These are phyloP conservation scores for Smallanthus sonchifolius DNA, from an alignment of 129 eudicot species.

Conservation along the genomic window DNA sequence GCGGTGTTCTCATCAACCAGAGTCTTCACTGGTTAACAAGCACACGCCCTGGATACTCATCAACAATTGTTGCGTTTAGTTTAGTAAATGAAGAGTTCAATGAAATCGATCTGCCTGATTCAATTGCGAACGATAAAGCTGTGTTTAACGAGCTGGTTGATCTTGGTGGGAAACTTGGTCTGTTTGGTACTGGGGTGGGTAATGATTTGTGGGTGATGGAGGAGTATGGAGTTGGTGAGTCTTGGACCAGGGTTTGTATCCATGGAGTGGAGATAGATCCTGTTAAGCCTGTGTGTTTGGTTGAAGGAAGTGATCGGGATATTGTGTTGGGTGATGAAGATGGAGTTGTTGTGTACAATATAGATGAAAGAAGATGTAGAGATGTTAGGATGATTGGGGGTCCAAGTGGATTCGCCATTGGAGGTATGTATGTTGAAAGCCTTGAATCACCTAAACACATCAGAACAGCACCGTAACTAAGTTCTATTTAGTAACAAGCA, in stretches of 20 bases:
- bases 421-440: conserved; percentile 33
- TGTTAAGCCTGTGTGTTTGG: conserved; percentile 24
- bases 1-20: conserved; percentile 41
- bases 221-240: conserved; percentile 37
- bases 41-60: background rate
- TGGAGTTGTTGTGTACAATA: conserved; percentile 25
- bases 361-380: conserved; percentile 11
- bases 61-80: conserved; percentile 45
- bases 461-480: background rate
- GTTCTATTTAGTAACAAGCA: no score
- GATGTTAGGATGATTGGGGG: conserved; percentile 23
- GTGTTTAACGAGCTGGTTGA: conserved; percentile 28
- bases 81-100: conserved; percentile 35
- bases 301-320: conserved; percentile 23
- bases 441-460: conserved; percentile 25
- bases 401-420: conserved; percentile 17
- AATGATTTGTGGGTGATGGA: conserved; percentile 60
- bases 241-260: conserved; percentile 46
- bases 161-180: conserved; percentile 47
- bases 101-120: conserved; percentile 37
- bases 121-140: conserved; percentile 14
- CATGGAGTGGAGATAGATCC: background rate
- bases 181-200: background rate
- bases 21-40: conserved; percentile 42
- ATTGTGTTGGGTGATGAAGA: conserved; percentile 28